These are phyloP conservation scores for Solanum pinnatisectum DNA, from an alignment of 257 asterid species.

Conservation along the genomic window DNA sequence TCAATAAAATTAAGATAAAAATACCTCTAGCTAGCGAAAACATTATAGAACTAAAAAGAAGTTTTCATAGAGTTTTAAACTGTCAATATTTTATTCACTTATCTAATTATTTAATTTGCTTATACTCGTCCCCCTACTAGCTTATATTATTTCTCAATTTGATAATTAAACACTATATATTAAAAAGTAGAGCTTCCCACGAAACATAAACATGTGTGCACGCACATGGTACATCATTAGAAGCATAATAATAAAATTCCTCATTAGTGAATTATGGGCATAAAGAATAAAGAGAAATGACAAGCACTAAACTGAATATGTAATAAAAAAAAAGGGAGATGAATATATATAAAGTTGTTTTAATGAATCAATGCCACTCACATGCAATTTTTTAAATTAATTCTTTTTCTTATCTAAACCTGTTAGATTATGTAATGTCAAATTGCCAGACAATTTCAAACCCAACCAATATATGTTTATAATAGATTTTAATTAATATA, in stretches of 20 bases:
- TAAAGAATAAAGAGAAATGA: neutral
- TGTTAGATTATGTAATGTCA: neutral
- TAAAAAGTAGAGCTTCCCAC: neutral
- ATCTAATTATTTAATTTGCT: neutral
- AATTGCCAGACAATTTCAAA: neutral
- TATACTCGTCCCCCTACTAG: neutral
- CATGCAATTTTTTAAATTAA: neutral
- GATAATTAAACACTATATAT: neutral
- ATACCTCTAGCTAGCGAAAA: neutral
- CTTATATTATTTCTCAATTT: neutral
- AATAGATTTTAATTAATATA: neutral
- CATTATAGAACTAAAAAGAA: neutral
- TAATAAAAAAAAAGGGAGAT: neutral
- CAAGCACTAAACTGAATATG: neutral
- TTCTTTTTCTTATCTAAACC: neutral
- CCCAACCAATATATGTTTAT: neutral
- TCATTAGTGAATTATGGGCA: neutral
- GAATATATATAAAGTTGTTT: neutral
- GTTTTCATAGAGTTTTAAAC: neutral
- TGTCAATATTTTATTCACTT: neutral
- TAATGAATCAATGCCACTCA: neutral
- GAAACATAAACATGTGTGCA: slow-evolving; percentile 1
- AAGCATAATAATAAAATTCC: neutral
- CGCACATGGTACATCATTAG: neutral
- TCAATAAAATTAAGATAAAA: neutral